These are phyloP conservation scores for Arachnopeziza araneosa DNA, from an alignment of 2,329 filamentous ascomycete genomes.

Conservation along the genomic window DNA sequence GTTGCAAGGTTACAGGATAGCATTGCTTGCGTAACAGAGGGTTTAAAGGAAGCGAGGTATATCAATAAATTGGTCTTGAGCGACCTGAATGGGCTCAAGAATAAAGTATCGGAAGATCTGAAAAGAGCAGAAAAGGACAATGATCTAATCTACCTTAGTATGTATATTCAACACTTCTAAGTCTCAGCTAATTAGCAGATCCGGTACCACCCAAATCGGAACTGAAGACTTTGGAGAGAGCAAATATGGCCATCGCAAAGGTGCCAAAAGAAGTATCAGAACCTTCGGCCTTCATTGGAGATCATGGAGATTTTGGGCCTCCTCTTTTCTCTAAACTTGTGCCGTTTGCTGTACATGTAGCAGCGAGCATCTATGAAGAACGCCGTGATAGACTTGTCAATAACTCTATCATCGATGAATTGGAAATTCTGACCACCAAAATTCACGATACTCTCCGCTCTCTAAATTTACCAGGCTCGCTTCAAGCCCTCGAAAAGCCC, in stretches of 20 bases:
- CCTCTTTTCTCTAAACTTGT: slow-evolving; percentile 88
- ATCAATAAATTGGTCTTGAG: slow-evolving; percentile 76
- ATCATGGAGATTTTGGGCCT: slow-evolving; percentile 73
- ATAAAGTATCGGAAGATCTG: slow-evolving; percentile 75
- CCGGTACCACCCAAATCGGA: slow-evolving; percentile 85
- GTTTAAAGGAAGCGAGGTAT: slow-evolving; percentile 76
- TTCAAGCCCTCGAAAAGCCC: slow-evolving; percentile 93
- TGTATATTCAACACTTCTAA: slow-evolving; percentile 24
- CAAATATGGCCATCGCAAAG: slow-evolving; percentile 78
- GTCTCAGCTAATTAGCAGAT: slow-evolving; percentile 40
- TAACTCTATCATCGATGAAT: slow-evolving; percentile 75
- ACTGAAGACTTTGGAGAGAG: slow-evolving; percentile 77
- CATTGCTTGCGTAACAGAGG: slow-evolving; percentile 76
- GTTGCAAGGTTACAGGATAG: slow-evolving; percentile 81
- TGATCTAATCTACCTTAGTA: slow-evolving; percentile 85
- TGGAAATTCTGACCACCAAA: slow-evolving; percentile 74
- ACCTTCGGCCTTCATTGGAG: slow-evolving; percentile 73
- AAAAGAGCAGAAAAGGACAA: slow-evolving; percentile 95
- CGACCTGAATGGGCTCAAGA: slow-evolving; percentile 79
- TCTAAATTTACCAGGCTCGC: slow-evolving; percentile 81
- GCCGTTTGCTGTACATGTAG: slow-evolving; percentile 91
- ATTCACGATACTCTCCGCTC: slow-evolving; percentile 76
- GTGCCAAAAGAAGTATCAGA: slow-evolving; percentile 77
- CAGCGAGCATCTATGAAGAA: slow-evolving; percentile 92
- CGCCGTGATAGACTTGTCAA: slow-evolving; percentile 86